A percentile compares a stretch with the other conserved stretches of the same genome.
Conservation (phyloP, 2,329 filamentous ascomycete species). For the Colletotrichum camelliae region DNA sequence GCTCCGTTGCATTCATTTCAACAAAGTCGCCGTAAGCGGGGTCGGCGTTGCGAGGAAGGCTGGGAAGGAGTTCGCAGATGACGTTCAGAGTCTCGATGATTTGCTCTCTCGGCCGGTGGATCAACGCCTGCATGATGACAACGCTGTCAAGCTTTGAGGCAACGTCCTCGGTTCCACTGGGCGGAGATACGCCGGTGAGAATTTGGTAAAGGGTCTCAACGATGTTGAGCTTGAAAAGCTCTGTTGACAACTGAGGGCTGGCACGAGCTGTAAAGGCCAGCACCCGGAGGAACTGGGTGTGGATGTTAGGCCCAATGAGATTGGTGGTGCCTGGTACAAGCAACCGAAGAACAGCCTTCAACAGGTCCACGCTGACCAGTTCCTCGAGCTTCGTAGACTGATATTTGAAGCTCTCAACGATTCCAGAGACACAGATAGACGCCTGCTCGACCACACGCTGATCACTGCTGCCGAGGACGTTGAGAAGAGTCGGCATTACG, state of each 20-base stretch:
- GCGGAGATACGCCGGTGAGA: conserved; percentile 91
- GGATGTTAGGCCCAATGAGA: conserved; percentile 89
- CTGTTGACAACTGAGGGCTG: conserved; percentile 84
- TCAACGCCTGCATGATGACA: conserved; percentile 97
- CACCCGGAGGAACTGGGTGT: conserved; percentile 94
- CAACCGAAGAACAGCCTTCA: conserved; percentile 84
- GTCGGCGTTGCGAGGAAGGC: conserved; percentile 63
- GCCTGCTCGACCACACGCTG: conserved; percentile 97
- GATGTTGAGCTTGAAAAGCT: conserved; percentile 94
- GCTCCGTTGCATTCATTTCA: conserved; percentile 46
- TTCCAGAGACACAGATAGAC: conserved; percentile 91
- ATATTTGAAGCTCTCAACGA: conserved; percentile 96
- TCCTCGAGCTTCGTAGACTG: conserved; percentile 89
- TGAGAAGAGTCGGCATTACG: conserved; percentile 94
- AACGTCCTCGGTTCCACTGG: conserved; percentile 76
- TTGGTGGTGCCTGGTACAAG: conserved; percentile 95
- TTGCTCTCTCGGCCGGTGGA: conserved; percentile 93
- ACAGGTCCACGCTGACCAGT: conserved; percentile 85
- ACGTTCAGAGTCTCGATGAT: conserved; percentile 97
- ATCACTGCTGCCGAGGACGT: conserved; percentile 89
- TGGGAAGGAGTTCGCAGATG: conserved; percentile 91
- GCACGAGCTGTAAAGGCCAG: conserved; percentile 89
- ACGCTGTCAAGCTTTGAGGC: conserved; percentile 92
- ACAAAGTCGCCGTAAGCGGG: conserved; percentile 47
- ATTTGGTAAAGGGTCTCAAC: conserved; percentile 99